Conservation (phyloP, 768 basidiomycete genomes). For the Hebeloma cylindrosporum region DNA sequence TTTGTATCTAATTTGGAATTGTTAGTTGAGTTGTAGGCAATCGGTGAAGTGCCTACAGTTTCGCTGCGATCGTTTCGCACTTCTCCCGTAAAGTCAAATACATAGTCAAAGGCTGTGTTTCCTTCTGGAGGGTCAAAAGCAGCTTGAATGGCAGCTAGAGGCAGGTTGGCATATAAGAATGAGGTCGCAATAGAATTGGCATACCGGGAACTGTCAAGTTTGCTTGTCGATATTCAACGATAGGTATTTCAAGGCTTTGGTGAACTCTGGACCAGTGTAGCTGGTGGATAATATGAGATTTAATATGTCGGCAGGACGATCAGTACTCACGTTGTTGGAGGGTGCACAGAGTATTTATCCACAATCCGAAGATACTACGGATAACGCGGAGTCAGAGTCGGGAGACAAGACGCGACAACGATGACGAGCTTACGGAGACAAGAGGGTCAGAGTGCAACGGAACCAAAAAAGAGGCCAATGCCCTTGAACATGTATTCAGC, state of each 20-base stretch:
- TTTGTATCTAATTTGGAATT: constrained; percentile 58
- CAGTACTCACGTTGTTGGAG: constrained; percentile 33
- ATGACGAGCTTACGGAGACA: constrained; percentile 60
- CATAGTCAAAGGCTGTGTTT: constrained; percentile 68
- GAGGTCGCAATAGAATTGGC: constrained; percentile 23
- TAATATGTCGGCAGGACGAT: constrained; percentile 6
- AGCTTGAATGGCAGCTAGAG: constrained; percentile 61
- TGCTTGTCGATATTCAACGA: constrained; percentile 79
- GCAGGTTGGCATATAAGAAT: background rate
- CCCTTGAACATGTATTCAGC: constrained; percentile 75
- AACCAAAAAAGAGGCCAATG: constrained; percentile 66
- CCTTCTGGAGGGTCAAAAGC: constrained; percentile 74
- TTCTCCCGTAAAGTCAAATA: constrained; percentile 87
- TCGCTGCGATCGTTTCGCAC: constrained; percentile 73
- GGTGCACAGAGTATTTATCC: constrained; percentile 35
- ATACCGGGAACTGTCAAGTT: constrained; percentile 74
- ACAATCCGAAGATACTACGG: constrained; percentile 27
- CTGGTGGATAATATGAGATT: constrained; percentile 34
- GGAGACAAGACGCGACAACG: background rate
- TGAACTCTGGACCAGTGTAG: constrained; percentile 78
- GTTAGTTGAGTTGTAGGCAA: constrained; percentile 10
- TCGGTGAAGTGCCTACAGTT: constrained; percentile 47
- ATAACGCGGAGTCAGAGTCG: constrained; percentile 4
- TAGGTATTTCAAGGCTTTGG: constrained; percentile 59
- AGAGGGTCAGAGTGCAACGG: constrained; percentile 66